Percentiles rank a stretch among this genome's conserved stretches.
phyloP scores from a whole-genome alignment of 495 filamentous ascomycete species.

The Daldinia vernicosa region DNA sequence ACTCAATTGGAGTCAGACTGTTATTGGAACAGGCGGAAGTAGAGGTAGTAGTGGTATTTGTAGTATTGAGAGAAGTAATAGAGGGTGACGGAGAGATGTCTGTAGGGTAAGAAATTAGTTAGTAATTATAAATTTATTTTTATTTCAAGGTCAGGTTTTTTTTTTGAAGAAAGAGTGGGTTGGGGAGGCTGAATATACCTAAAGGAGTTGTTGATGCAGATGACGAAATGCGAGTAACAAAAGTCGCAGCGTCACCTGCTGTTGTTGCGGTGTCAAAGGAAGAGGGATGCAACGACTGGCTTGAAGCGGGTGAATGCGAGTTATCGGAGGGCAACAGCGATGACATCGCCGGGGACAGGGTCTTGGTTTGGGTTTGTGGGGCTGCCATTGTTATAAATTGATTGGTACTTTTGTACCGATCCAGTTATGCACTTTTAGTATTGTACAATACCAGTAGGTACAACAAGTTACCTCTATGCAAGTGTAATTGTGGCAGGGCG shows the following conservation, averaged over 20 bases:
- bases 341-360: conserved; percentile 43
- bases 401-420: conserved; percentile 20
- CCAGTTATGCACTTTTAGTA: background rate
- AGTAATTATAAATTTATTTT: conserved; percentile 28
- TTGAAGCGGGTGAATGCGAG: conserved; percentile 24
- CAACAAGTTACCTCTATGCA: background rate
- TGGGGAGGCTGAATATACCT: conserved; percentile 43
- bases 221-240: conserved; percentile 30
- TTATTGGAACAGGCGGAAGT: conserved; percentile 7
- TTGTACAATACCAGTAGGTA: background rate
- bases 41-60: background rate
- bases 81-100: conserved; percentile 40
- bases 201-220: conserved; percentile 25
- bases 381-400: conserved; percentile 41
- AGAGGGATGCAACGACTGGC: conserved; percentile 9
- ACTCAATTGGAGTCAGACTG: conserved; percentile 37
- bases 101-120: conserved; percentile 32
- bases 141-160: background rate
- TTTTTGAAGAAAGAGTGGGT: conserved; percentile 13
- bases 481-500: background rate
- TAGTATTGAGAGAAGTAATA: conserved; percentile 20
- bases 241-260: conserved; percentile 11
- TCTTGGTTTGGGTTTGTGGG: conserved; percentile 30
- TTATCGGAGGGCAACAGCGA: conserved; percentile 23
- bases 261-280: conserved; percentile 24